phyloP scores from a whole-genome alignment of 768 basidiomycete species.

The Boletellus sp. region DNA sequence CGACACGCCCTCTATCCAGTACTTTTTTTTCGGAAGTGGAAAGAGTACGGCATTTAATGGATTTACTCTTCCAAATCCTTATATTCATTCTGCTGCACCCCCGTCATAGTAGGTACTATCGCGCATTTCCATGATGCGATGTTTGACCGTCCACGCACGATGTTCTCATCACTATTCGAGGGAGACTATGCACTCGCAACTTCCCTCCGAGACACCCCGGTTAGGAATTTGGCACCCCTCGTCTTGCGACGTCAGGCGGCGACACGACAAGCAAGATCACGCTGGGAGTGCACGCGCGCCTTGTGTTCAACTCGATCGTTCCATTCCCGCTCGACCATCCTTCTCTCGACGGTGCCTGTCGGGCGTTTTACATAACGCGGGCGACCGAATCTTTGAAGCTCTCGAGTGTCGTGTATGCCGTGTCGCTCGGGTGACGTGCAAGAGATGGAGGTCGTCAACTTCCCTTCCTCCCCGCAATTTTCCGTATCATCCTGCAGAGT shows the following conservation, averaged over 20 bases:
- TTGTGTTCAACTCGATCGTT: neutral
- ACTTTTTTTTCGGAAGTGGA: neutral
- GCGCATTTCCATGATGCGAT: slow-evolving; percentile 11
- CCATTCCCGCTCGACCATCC: neutral
- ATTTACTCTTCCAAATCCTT: slow-evolving; percentile 5
- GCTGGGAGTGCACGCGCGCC: slow-evolving; percentile 1
- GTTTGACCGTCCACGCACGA: slow-evolving; percentile 9
- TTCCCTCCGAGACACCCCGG: neutral
- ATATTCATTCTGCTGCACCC: neutral
- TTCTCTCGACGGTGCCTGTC: slow-evolving; percentile 13
- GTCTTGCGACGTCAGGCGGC: neutral
- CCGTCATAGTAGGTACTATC: neutral
- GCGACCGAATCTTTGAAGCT: neutral
- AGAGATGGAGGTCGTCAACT: neutral
- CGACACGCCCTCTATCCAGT: slow-evolving; percentile 16
- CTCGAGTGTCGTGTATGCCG: slow-evolving; percentile 12
- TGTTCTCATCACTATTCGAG: slow-evolving; percentile 5
- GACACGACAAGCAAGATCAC: slow-evolving; percentile 5
- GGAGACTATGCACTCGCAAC: no score
- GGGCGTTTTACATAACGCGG: slow-evolving; percentile 3
- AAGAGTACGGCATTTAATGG: slow-evolving; percentile 11
- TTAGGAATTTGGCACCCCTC: slow-evolving; percentile 6
- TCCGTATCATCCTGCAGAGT: neutral
- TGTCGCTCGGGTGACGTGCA: no score
- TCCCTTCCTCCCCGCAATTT: neutral